Conservation (phyloP, 73 alveolate species). For the Blepharisma japonicum region DNA sequence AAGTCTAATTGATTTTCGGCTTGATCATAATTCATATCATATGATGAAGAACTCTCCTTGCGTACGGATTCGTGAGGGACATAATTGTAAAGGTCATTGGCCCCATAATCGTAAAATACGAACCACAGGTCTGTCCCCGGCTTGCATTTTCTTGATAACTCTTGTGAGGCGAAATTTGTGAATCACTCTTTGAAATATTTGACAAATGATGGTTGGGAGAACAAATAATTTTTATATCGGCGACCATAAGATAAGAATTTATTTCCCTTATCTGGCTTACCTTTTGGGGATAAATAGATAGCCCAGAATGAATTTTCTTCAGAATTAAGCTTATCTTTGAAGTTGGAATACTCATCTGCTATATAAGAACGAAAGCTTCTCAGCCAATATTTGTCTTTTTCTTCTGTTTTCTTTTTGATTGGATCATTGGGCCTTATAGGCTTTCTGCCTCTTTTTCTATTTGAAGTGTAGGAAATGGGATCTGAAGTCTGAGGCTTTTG, state of each 20-base stretch:
- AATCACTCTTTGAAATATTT: neutral
- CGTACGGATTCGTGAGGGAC: too few species aligned
- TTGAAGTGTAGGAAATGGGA: too few species aligned
- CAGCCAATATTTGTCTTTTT: conserved; percentile 28
- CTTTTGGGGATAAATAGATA: neutral
- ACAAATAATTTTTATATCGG: neutral
- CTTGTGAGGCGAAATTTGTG: neutral
- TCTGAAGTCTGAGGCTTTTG: too few species aligned
- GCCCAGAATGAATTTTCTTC: conserved; percentile 14
- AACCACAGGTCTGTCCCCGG: conserved; percentile 25
- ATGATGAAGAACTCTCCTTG: too few species aligned
- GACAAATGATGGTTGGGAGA: neutral
- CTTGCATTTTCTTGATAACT: neutral
- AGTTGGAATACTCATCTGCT: neutral
- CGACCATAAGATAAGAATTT: conserved; percentile 17
- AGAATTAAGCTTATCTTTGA: neutral
- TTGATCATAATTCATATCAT: too few species aligned
- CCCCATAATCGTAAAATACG: conserved; percentile 23
- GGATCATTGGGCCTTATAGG: conserved; percentile 24
- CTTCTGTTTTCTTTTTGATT: conserved; percentile 11
- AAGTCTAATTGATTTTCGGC: too few species aligned
- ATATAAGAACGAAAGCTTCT: conserved; percentile 14
- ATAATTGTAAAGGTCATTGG: neutral
- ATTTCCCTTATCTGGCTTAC: conserved; percentile 6
- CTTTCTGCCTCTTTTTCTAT: conserved; percentile 5